Evolutionary conservation across 768 basidiomycete genomes (phyloP), one percentile per base, ranked within the genome.

Genomic region (Panellus pusillus): DNA sequence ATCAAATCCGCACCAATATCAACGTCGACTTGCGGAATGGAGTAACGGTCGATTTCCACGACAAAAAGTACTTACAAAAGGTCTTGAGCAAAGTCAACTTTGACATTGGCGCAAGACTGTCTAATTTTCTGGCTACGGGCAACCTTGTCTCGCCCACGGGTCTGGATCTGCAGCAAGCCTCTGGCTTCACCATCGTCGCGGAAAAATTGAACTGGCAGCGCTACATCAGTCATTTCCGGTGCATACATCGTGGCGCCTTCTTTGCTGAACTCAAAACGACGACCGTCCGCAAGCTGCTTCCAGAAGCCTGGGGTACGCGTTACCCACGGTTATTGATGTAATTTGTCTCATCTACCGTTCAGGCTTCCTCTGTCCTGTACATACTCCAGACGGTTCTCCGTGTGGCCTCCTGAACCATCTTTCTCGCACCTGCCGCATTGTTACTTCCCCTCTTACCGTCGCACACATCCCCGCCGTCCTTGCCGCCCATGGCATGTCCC

Each of bases 131-230:
- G 40, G 97, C 97, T 14, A 98, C 97, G 4, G 97, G 97, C 24
- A 98, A 98, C 66, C 77, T 99, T 20, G 80, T 95, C 47, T 96
- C 97, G 9, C 93, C 93, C 0, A 88, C 93, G 1, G 97, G 97
- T 55, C 84, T 99, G 50, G 97, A 98, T 72, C 75, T 99, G 14
- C 96, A 98, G 68, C 97, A 99, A 70, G 88, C 95, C 0, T 89
- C 94, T 15, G 97, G 97, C n/a, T 98, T 96, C 72, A 98, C 97
- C 1, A 97, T 99, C 62, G 90, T 98, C 31, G 97, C 95, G 6
- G 97, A 99, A 75, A 98, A 98, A 72, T 79, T 99, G 55, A 99
- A 99, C 70, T 99, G 97, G 85, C 87, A 91, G 62, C 93, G 97
- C 35, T 99, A 98, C 70, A 93, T 99, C 70, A 91, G 90, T 66